Evolutionary conservation across 768 basidiomycete genomes (phyloP).

Genomic region (Lactarius sp.): DNA sequence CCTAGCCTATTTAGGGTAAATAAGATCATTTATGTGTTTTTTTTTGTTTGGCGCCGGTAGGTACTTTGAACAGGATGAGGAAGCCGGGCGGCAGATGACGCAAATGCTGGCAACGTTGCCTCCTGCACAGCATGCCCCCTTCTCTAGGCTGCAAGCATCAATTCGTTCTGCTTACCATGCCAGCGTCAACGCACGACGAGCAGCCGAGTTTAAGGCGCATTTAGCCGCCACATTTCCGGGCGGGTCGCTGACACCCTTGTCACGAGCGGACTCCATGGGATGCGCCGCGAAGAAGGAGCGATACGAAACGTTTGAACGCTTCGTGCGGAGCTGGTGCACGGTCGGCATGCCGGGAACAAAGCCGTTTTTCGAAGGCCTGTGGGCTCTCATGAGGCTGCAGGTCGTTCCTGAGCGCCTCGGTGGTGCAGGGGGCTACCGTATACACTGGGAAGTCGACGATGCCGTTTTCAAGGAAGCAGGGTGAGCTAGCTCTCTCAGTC

Average conservation of each 20-base stretch:
- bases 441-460: slow-evolving; percentile 92
- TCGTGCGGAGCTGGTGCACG: slow-evolving; percentile 79
- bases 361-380: slow-evolving; percentile 76
- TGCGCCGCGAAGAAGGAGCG: slow-evolving; percentile 71
- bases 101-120: slow-evolving; percentile 75
- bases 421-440: slow-evolving; percentile 65
- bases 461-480: slow-evolving; percentile 92
- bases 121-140: slow-evolving; percentile 81
- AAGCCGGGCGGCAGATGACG: slow-evolving; percentile 74
- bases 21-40: not conserved
- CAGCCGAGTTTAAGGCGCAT: slow-evolving; percentile 84
- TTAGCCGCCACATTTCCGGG: slow-evolving; percentile 74
- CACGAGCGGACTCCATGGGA: slow-evolving; percentile 61
- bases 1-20: not conserved
- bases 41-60: slow-evolving; percentile 36
- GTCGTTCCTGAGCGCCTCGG: slow-evolving; percentile 75
- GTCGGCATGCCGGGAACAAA: slow-evolving; percentile 84
- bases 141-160: slow-evolving; percentile 80
- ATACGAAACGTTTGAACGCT: slow-evolving; percentile 66
- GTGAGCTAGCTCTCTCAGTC: slow-evolving; percentile 46
- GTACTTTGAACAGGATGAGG: slow-evolving; percentile 82
- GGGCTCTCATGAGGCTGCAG: slow-evolving; percentile 78
- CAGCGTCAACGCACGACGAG: slow-evolving; percentile 66
- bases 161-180: slow-evolving; percentile 83
- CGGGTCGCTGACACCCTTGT: slow-evolving; percentile 70